Evolutionary conservation across 176 grass and related monocot species (phyloP), one percentile per base, ranked within the genome.

Genomic region (Neostapfia colusana): DNA sequence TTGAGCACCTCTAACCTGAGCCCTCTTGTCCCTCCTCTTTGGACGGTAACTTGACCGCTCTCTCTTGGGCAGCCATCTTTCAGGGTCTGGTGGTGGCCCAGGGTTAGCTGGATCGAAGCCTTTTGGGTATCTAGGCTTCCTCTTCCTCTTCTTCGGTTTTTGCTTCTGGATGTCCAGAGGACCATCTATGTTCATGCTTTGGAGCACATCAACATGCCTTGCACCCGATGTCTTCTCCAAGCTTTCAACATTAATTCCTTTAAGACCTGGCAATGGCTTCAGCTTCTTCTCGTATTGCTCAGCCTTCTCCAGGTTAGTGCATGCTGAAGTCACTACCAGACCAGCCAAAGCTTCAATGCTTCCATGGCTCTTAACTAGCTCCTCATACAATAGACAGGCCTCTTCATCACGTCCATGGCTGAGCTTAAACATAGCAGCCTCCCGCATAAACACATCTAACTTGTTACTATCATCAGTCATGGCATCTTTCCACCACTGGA

Each of bases 11-110:
- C 94, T 91, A 57, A 94, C 74, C 70, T 97, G 91, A 83, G 77
- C 85, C 66, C 91, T 94, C 80, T 92, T 94, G 66, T 98, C 88
- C 51, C 89, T 94, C 79, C 95, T 92, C 85, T 92, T 98, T n/a
- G 94, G 95, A 50, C 86, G 83, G 21, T 98, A 94, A 80, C 82
- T 94, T 21, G 91, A 90, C 28, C 95, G 76, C 70, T 98, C 95
- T 84, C 88, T 90, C 85, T 86, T 94, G 7, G 91, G 91, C 48
- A 94, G 65, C 95, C 91, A 98, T 83, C 95, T 94, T 79, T 94
- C 91, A 18, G 95, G 91, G 78, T 98, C 95, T 1, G 95, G 89
- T 55, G 89, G 87, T 10, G 95, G 95, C 17, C 95, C 91, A 1
- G 85, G 95, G 65, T 94, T 98, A 3, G 89, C 95, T 61, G 89